Base-by-base conservation (phyloP, 768 basidiomycete genomes). In the Dioszegia aurantiaca region DNA sequence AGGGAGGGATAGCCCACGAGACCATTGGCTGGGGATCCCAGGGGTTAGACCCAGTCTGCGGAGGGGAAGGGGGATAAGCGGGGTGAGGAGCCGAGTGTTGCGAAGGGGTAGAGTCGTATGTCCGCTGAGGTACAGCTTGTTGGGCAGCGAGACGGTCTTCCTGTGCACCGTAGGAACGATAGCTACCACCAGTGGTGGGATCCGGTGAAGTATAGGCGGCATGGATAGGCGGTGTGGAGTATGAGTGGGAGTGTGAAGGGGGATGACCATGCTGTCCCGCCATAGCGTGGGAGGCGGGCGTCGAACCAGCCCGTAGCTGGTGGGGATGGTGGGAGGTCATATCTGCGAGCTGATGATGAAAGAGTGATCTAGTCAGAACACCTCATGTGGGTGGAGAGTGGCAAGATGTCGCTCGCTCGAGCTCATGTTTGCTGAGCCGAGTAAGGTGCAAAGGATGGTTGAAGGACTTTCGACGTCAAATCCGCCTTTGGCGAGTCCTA, bases 371-470 rank as follows among this genome's bases (percentile, higher is more conserved):
- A n/a, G n/a, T n/a, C n/a, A n/a, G n/a, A n/a, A n/a, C n/a, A n/a
- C n/a, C n/a, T n/a, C n/a, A n/a, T n/a, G n/a, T n/a, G n/a, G n/a
- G n/a, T n/a, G n/a, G n/a, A n/a, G n/a, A n/a, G n/a, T n/a, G n/a
- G n/a, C n/a, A n/a, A n/a, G n/a, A n/a, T n/a, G n/a, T n/a, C n/a
- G n/a, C n/a, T n/a, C n/a, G 9, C 14, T 27, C 4, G 10, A 5
- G 30, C 14, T 24, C 27, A 30, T 31, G 17, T 47, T 49, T 11
- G 30, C 6, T 21, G 12, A 49, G 48, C n/a, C 48, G 33, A 33
- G 33, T 33, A 33, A 33, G 33, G 33, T 6, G 8, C 8, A 49
- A 49, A 49, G 48, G 48, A 49, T 17, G 48, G 48, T 49, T 49
- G 48, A 36, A 23, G 4, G 17, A 49, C 37, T 12, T 49, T 49